phyloP scores from a whole-genome alignment of 192 early-diverging fungal species.

The Lobulomyces angularis region DNA sequence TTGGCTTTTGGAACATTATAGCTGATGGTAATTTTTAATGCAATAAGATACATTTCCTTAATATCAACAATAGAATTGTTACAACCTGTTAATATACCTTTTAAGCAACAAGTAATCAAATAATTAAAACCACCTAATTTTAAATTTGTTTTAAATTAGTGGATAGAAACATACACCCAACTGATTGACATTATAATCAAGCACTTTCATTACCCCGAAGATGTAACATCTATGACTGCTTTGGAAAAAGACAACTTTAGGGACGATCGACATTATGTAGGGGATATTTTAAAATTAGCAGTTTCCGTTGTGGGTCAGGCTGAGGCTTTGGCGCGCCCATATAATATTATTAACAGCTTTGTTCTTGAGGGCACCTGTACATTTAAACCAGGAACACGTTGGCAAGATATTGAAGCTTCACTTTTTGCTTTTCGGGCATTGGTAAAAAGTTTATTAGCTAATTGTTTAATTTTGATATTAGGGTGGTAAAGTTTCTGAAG shows the following conservation, averaged over 20 bases:
- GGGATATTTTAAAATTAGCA: conserved; percentile 93
- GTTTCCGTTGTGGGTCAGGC: conserved; percentile 69
- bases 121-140: too few species aligned
- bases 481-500: conserved; percentile 62
- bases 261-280: conserved; percentile 91
- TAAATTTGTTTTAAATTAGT: too few species aligned
- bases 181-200: conserved; percentile 73
- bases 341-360: conserved; percentile 34
- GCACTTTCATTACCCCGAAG: conserved; percentile 79
- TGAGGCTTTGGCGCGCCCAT: conserved; percentile 57
- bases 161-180: too few species aligned
- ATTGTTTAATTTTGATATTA: too few species aligned
- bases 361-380: conserved; percentile 4
- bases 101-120: too few species aligned
- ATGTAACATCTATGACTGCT: conserved; percentile 41
- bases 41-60: conserved; percentile 14
- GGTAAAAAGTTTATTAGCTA: too few species aligned
- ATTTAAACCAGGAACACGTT: conserved; percentile 38
- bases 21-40: conserved; percentile 29
- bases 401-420: conserved; percentile 93
- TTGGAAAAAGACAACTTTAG: conserved; percentile 92
- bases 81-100: conserved; percentile 43
- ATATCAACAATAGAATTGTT: conserved; percentile 27
- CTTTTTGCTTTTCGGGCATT: conserved; percentile 87
- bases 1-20: conserved; percentile 79